Conservation (phyloP, 495 filamentous ascomycete genomes). For the Astrothelium subdiscretum region DNA sequence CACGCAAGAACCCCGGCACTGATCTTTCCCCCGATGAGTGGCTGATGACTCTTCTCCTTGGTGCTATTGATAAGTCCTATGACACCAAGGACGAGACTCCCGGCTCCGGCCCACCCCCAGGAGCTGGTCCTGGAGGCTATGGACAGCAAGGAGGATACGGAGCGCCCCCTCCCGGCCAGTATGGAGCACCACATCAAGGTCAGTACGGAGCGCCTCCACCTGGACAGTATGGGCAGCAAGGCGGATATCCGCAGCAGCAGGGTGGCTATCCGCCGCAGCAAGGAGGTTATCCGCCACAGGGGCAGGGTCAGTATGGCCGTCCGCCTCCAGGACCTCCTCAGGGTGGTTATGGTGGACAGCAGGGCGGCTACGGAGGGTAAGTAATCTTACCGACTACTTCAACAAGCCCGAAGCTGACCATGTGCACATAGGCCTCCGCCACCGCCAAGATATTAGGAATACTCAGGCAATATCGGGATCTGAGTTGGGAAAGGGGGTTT, state of each 20-base stretch:
- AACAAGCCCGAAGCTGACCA: background rate
- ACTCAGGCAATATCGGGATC: background rate
- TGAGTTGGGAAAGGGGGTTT: background rate
- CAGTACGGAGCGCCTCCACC: constrained; percentile 25
- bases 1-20: constrained; percentile 40
- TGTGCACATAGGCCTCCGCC: background rate
- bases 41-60: constrained; percentile 61
- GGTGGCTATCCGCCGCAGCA: constrained; percentile 17
- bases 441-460: constrained; percentile 12
- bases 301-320: background rate
- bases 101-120: constrained; percentile 9
- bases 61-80: constrained; percentile 54
- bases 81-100: constrained; percentile 50
- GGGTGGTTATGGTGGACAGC: background rate
- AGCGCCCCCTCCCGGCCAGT: constrained; percentile 9
- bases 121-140: constrained; percentile 5
- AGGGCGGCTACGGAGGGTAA: background rate
- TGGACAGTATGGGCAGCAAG: constrained; percentile 9
- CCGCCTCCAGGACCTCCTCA: background rate
- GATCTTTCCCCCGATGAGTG: constrained; percentile 55
- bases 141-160: constrained; percentile 20
- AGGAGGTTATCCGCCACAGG: background rate
- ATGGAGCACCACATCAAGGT: constrained; percentile 20
- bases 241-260: constrained; percentile 13
- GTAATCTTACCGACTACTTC: background rate